Conservation (phyloP, 495 filamentous ascomycete species). For the Ascodesmis nigricans region DNA sequence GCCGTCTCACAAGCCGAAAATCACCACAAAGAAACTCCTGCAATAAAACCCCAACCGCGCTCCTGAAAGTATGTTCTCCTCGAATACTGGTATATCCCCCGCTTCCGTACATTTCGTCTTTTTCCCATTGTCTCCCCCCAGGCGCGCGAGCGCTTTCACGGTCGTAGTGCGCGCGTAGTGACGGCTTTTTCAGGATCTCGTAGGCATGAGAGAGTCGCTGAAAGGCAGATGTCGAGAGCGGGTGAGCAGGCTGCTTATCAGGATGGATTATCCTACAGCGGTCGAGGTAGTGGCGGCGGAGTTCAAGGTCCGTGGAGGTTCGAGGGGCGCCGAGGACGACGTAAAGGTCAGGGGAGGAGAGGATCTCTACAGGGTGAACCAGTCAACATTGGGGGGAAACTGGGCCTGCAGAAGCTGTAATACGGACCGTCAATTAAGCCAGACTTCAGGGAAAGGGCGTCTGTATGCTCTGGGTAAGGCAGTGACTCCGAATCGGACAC, state of each 20-base stretch:
- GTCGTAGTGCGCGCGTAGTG: conserved; percentile 24
- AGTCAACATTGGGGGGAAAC: no score
- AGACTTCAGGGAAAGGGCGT: no score
- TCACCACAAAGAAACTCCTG: conserved; percentile 27
- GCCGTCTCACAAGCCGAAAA: conserved; percentile 23
- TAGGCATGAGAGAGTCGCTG: conserved; percentile 27
- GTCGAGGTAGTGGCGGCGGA: conserved; percentile 27
- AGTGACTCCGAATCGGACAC: no score
- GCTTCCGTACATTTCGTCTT: no score
- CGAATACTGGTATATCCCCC: conserved; percentile 10
- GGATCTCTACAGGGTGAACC: conserved; percentile 23
- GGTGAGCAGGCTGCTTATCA: conserved; percentile 24
- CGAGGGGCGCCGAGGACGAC: conserved; percentile 24
- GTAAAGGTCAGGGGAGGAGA: conserved; percentile 25
- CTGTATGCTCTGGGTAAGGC: no score
- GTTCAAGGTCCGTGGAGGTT: conserved; percentile 21
- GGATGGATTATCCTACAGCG: conserved; percentile 27
- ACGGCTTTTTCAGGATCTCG: conserved; percentile 25
- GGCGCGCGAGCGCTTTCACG: conserved; percentile 19
- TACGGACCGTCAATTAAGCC: no score
- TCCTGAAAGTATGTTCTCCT: conserved; percentile 25
- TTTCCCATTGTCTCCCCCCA: no score
- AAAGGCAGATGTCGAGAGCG: conserved; percentile 25
- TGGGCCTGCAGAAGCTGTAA: no score
- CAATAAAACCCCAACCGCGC: conserved; percentile 24